Percentiles rank a stretch among this genome's conserved stretches.
Evolutionary conservation across 192 early-diverging fungal species (phyloP).

Genomic region (Piromyces finnis): DNA sequence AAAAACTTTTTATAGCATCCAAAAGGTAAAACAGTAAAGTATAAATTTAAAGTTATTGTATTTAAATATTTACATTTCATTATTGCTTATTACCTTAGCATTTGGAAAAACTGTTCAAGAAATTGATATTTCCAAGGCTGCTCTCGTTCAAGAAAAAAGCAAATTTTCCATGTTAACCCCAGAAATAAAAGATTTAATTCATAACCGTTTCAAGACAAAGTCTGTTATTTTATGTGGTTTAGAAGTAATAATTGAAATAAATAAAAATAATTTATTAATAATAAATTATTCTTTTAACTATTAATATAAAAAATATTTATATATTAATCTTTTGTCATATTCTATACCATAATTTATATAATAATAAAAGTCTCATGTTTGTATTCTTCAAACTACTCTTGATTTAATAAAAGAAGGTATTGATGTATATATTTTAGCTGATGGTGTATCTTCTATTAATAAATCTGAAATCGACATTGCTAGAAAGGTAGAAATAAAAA

Average conservation of each 20-base stretch:
- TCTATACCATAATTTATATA: too few species aligned
- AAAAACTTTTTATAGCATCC: too few species aligned
- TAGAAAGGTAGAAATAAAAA: too few species aligned
- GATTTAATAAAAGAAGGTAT: conserved; percentile 60
- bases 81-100: too few species aligned
- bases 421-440: conserved; percentile 76
- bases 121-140: conserved; percentile 49
- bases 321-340: too few species aligned
- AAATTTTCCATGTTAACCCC: conserved; percentile 78
- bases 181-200: conserved; percentile 21
- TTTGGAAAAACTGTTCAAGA: conserved; percentile 63
- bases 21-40: too few species aligned
- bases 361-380: conserved; percentile 60
- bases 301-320: too few species aligned
- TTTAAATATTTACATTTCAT: too few species aligned
- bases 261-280: too few species aligned
- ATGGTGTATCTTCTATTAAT: conserved; percentile 81
- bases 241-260: conserved; percentile 30
- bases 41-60: too few species aligned
- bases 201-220: conserved; percentile 11
- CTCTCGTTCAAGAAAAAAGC: conserved; percentile 46
- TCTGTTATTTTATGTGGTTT: conserved; percentile 79
- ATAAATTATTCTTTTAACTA: too few species aligned
- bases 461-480: conserved; percentile 69
- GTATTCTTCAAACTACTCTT: conserved; percentile 83